Evolutionary conservation across 2,329 filamentous ascomycete species (phyloP), one percentile per base, ranked within the genome.

Genomic region (Penicillium sp.): DNA sequence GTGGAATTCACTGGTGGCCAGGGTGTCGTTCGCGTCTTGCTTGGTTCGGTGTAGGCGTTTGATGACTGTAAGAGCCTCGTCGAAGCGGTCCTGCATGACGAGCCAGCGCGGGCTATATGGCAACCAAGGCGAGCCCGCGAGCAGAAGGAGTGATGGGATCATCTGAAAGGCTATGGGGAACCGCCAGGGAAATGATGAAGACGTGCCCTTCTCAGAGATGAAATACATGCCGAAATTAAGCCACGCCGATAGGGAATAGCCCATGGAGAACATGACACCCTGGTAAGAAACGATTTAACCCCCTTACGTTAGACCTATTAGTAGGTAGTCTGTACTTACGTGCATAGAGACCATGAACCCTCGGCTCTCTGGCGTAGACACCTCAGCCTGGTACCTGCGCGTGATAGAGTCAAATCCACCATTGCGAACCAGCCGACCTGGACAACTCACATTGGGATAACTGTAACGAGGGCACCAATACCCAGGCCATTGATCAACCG

Each of bases 151-250:
- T 7, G 56, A 35, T 26, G 51, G 51, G 2, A 46, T 19, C 17
- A 58, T 48, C n/a, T 58, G 56, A 17, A 58, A 58, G 3, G 56
- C 56, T 4, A 58, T 35, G 5, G 56, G 56, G n/a, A 58, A 58
- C 7, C 79, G 72, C 83, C 83, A 85, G 7, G 77, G 67, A 56
- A 81, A 79, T 1, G 70, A 69, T 1, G 74, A 73, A 9, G 70
- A 64, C 0, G 73, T 68, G 3, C 71, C 73, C 23, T 68, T 67
- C 7, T 70, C 63, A 4, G 65, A 77, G 77, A 65, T 73, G 81
- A 60, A 75, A 79, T 2, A 70, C 78, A 60, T 75, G 79, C 7
- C 78, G 7, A 35, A 35, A 7, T 13, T 78, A 54, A 81, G 71
- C 79, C 77, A 81, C 2, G 72, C 75, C 1, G 78, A 71, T 7